Evolutionary conservation across 352 stramenopile species (phyloP).

Genomic region (Phytophthora parvispora): DNA sequence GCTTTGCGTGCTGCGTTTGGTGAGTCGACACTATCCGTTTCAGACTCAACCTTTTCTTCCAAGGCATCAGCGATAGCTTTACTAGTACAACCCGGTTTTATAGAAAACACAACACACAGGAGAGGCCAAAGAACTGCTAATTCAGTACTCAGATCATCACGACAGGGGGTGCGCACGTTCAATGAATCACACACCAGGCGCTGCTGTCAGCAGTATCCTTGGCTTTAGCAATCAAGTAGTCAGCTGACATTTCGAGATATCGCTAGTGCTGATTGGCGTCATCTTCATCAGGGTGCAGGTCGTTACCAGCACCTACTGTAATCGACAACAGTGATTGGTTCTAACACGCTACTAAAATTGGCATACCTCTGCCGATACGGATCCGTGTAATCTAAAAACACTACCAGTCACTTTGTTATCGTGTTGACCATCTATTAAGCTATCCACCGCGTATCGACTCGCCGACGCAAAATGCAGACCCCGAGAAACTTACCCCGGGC

Average conservation of each 20-base stretch:
- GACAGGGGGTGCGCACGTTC: neutral
- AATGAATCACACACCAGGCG: neutral
- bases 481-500: too few relatives aligned
- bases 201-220: neutral
- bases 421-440: too few relatives aligned
- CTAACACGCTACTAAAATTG: too few relatives aligned
- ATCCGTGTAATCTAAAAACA: too few relatives aligned
- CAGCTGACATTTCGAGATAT: neutral
- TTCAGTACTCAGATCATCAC: neutral
- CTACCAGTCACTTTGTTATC: too few relatives aligned
- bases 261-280: too few relatives aligned
- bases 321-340: too few relatives aligned
- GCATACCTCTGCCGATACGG: too few relatives aligned
- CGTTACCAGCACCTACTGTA: too few relatives aligned
- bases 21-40: neutral
- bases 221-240: neutral
- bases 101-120: neutral
- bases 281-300: too few relatives aligned
- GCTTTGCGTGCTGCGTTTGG: neutral
- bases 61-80: neutral
- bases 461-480: too few relatives aligned
- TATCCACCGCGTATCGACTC: too few relatives aligned
- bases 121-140: neutral
- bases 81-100: neutral
- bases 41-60: neutral